Base-by-base conservation (phyloP, 2,329 filamentous ascomycete genomes). In the Clonostachys solani region DNA sequence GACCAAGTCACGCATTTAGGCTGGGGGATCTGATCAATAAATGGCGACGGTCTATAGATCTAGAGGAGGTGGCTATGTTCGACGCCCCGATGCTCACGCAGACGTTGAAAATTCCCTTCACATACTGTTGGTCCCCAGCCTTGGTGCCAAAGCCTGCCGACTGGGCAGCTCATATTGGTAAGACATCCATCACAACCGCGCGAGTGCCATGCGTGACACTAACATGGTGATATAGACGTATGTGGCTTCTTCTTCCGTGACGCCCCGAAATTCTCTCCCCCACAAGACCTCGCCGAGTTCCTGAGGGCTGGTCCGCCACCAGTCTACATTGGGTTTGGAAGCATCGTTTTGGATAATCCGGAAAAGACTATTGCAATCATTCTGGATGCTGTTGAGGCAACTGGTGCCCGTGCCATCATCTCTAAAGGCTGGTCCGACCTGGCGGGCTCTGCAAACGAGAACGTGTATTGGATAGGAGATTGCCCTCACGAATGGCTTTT, bases 11-110 rank as follows among this genome's bases (percentile, higher is more conserved):
- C n/a, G n/a, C n/a, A n/a, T n/a, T n/a, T n/a, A 65, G 59, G 0
- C 66, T 89, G 2, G 86, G 86, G 8, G 86, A 89, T 56, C 61
- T 90, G 5, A 85, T 89, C 62, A 89, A 89, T 55, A 75, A 76
- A 23, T 88, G 87, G 56, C 77, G 86, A 33, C 76, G 77, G 48
- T 78, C 70, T 29, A 69, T 90, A 0, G 75, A 77, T 8, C 66
- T 89, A 1, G 85, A 88, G 48, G 73, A 47, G 84, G 80, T 53
- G 73, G 81, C 12, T 75, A 87, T 51, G 85, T 80, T 43, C 12
- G 45, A 47, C 69, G 86, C 82, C 12, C 83, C 83, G 12, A 80
- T 81, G 12, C 78, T 88, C 62, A 65, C 86, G 3, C 73, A 77
- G 16, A 74, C 81, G 17, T 64, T 89, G 18, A 73, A 72, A 17